Conservation (phyloP, 768 basidiomycete species). For the Suillus placidus region DNA sequence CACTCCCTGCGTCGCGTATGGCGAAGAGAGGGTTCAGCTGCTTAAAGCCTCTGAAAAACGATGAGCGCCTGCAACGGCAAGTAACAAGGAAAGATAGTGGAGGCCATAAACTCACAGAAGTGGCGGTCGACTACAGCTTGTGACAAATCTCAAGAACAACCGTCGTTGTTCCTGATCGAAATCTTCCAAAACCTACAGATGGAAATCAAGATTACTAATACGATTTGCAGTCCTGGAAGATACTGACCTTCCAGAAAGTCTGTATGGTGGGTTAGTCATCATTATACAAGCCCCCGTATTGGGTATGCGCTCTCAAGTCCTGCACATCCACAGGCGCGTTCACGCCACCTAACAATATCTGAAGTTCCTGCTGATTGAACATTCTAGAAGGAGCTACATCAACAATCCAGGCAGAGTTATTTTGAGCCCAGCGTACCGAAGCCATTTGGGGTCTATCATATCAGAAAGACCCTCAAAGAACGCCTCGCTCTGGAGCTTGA, state of each 20-base stretch:
- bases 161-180: constrained; percentile 83
- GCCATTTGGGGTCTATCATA: constrained; percentile 90
- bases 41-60: constrained; percentile 66
- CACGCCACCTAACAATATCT: constrained; percentile 87
- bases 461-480: constrained; percentile 94
- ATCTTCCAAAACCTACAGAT: constrained; percentile 64
- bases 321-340: constrained; percentile 83
- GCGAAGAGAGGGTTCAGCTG: constrained; percentile 87
- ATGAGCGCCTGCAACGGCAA: neutral
- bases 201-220: constrained; percentile 2
- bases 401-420: constrained; percentile 5
- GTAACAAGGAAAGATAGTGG: neutral
- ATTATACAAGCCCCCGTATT: constrained; percentile 81
- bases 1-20: constrained; percentile 79
- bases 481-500: constrained; percentile 77
- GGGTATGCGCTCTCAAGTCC: constrained; percentile 75
- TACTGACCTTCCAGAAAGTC: constrained; percentile 77
- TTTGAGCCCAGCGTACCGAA: constrained; percentile 48
- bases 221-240: constrained; percentile 3
- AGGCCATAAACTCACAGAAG: constrained; percentile 59
- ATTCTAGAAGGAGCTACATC: constrained; percentile 53
- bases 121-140: constrained; percentile 89
- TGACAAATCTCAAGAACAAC: constrained; percentile 85
- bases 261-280: constrained; percentile 70
- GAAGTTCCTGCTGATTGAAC: constrained; percentile 97